phyloP scores from a whole-genome alignment of 176 grass and related monocot genomes.

The Calamus simplicifolius region DNA sequence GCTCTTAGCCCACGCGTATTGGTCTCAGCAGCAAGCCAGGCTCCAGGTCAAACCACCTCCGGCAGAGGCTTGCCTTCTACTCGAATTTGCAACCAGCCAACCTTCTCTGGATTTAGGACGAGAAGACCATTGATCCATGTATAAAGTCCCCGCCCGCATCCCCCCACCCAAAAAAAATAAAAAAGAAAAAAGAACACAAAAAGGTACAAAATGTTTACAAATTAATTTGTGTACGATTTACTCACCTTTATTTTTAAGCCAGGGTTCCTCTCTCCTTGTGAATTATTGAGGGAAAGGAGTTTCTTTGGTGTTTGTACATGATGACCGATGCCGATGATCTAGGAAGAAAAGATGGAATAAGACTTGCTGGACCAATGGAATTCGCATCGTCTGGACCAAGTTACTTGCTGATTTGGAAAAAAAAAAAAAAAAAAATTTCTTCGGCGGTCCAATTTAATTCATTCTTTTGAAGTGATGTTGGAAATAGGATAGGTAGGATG shows the following conservation, averaged over 20 bases:
- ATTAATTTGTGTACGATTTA: constrained; percentile 23
- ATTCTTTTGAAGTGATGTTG: no score
- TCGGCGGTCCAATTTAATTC: no score
- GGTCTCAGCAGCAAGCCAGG: constrained; percentile 52
- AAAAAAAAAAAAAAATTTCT: no score
- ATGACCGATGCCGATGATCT: not conserved
- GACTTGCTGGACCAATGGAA: no score
- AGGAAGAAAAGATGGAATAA: not conserved
- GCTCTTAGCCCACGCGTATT: constrained; percentile 55
- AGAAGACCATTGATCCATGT: constrained; percentile 22
- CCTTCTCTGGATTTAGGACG: not conserved
- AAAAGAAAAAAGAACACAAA: not conserved
- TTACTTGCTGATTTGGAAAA: no score
- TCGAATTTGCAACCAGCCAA: no score
- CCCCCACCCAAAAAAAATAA: not conserved
- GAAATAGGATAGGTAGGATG: no score
- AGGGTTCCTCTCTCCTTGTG: constrained; percentile 26
- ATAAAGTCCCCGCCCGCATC: no score
- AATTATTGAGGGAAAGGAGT: constrained; percentile 23
- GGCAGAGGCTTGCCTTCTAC: constrained; percentile 21
- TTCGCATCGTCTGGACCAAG: no score
- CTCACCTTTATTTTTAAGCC: constrained; percentile 18
- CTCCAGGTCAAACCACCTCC: constrained; percentile 26
- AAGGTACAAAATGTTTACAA: constrained; percentile 18
- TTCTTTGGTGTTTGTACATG: constrained; percentile 43